These are phyloP conservation scores for Trametes cingulata DNA, from an alignment of 768 basidiomycete genomes.

Conservation along the genomic window DNA sequence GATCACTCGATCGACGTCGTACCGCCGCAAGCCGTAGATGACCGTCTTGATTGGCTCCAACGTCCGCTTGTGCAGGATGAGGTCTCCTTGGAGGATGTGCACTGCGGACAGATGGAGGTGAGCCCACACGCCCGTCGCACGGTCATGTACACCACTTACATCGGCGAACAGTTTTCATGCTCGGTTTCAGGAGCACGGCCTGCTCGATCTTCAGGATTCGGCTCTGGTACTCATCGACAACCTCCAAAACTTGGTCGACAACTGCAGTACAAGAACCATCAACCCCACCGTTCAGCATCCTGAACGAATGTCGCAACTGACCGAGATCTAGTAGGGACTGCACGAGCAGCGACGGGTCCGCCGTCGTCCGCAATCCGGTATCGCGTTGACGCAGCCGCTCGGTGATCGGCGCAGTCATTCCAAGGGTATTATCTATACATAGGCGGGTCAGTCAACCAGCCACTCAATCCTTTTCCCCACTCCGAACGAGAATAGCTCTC, in stretches of 20 bases:
- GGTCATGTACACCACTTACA: constrained; percentile 40
- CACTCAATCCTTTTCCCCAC: too few relatives aligned
- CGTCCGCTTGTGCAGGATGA: constrained; percentile 72
- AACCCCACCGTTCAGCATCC: constrained; percentile 19
- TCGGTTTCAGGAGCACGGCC: constrained; percentile 57
- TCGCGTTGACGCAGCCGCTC: constrained; percentile 58
- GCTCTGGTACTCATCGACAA: constrained; percentile 67
- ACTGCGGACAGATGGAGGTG: constrained; percentile 40
- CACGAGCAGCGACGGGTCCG: constrained; percentile 68
- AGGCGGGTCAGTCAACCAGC: not conserved
- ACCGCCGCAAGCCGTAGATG: constrained; percentile 65
- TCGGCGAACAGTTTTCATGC: constrained; percentile 59
- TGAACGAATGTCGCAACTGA: constrained; percentile 22
- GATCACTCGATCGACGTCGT: constrained; percentile 66
- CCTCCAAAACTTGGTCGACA: constrained; percentile 67
- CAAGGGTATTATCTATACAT: constrained; percentile 39
- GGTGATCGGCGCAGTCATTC: constrained; percentile 57
- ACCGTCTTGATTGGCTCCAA: constrained; percentile 71
- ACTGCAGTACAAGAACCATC: constrained; percentile 38
- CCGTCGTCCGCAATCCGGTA: constrained; percentile 59
- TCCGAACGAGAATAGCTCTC: too few relatives aligned
- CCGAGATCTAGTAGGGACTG: constrained; percentile 65
- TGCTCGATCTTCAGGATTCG: constrained; percentile 64
- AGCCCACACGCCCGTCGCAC: not conserved
- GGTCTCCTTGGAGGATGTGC: constrained; percentile 74